Conservation (phyloP, 2,329 filamentous ascomycete species). For the Nannizziopsis arthrosporioides region DNA sequence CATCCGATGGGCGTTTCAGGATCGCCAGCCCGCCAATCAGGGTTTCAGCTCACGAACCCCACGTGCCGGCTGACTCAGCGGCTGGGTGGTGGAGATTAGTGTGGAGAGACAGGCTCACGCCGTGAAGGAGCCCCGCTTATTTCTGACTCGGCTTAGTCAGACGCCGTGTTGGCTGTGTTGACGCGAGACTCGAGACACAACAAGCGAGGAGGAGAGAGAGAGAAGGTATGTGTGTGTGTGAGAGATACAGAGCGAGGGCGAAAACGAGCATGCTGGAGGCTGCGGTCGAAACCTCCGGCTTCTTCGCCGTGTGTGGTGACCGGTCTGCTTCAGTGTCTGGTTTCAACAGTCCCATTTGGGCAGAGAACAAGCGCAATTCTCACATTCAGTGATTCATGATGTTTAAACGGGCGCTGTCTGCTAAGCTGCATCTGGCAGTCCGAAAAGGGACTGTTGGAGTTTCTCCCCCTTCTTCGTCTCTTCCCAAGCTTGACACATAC, state of each 20-base stretch:
- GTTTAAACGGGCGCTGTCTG: neutral
- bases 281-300: neutral
- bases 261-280: no score
- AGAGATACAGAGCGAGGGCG: no score
- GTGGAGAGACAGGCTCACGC: neutral
- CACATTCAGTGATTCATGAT: neutral
- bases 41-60: slow-evolving; percentile 10
- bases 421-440: neutral
- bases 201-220: no score
- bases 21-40: slow-evolving; percentile 3
- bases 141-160: neutral
- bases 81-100: neutral
- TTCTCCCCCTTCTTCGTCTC: no score
- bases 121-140: neutral
- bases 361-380: neutral
- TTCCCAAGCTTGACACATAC: no score
- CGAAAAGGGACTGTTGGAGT: no score
- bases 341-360: slow-evolving; percentile 6
- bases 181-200: no score
- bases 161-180: neutral
- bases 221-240: no score
- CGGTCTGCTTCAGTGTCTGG: neutral
- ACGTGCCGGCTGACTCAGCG: neutral
- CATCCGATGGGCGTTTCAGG: slow-evolving; percentile 6
- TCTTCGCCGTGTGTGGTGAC: neutral